A percentile compares a stretch with the other conserved stretches of the same genome.
These are phyloP conservation scores for Barnettozyma sucrosica DNA, from an alignment of 805 yeast genomes.

Conservation along the genomic window DNA sequence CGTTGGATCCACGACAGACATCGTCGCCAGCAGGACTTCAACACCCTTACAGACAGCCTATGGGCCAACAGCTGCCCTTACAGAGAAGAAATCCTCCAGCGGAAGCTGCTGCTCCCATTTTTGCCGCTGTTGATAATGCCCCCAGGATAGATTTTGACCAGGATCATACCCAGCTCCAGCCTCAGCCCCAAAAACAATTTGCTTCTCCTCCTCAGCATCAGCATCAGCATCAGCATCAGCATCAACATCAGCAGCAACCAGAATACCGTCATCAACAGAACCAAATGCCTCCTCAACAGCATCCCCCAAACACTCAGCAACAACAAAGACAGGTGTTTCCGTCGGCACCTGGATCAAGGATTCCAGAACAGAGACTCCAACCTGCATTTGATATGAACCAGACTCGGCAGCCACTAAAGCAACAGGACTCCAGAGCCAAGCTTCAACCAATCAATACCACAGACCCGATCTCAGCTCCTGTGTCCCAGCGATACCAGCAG, in stretches of 20 bases:
- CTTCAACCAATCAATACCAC: conserved; percentile 18
- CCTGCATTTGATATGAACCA: conserved; percentile 4
- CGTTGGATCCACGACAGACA: neutral
- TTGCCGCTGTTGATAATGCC: neutral
- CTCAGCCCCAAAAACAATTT: neutral
- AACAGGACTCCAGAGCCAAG: conserved; percentile 4
- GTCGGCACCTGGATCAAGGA: neutral
- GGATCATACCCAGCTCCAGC: neutral
- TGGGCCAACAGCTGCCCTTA: conserved; percentile 2
- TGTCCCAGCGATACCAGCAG: conserved; percentile 18
- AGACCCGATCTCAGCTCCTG: conserved; percentile 13
- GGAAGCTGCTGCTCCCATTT: neutral
- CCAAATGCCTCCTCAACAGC: conserved; percentile 7
- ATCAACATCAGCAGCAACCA: conserved; percentile 22
- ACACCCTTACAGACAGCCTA: conserved; percentile 3
- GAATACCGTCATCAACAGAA: conserved; percentile 12
- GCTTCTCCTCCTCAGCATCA: conserved; percentile 10
- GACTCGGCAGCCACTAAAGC: neutral
- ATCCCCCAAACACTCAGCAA: conserved; percentile 1
- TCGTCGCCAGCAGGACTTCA: conserved; percentile 5
- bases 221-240: too few relatives aligned
- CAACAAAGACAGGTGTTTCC: conserved; percentile 4
- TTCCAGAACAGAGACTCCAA: conserved; percentile 3
- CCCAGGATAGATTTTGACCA: neutral
- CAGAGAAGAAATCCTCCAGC: conserved; percentile 7